A percentile compares a stretch with the other conserved stretches of the same genome.
Evolutionary conservation across 2,329 filamentous ascomycete species (phyloP).

Genomic region (Trichoderma afroharzianum): DNA sequence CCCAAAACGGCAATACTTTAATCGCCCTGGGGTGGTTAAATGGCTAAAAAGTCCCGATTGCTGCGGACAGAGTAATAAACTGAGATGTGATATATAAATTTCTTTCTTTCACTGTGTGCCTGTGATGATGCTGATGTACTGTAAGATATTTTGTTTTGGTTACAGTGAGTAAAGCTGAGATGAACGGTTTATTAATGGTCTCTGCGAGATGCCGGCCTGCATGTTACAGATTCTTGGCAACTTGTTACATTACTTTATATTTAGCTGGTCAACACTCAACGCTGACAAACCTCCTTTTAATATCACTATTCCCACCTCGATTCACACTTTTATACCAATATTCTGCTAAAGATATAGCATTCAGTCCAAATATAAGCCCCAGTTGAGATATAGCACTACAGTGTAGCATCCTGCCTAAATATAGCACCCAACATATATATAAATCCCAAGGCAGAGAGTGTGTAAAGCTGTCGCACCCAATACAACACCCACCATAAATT

Average conservation of each 20-base stretch:
- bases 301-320: accelerated
- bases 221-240: neutral
- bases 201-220: neutral
- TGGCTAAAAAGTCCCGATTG: neutral
- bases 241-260: neutral
- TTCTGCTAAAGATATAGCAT: too few species aligned
- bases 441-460: neutral
- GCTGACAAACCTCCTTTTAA: neutral
- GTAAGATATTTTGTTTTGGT: neutral
- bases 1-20: slow-evolving; percentile 5
- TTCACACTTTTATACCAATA: neutral
- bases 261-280: neutral
- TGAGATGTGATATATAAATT: neutral
- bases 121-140: neutral
- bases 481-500: neutral
- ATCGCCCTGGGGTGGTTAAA: neutral
- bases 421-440: neutral
- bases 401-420: neutral
- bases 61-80: neutral
- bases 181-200: neutral
- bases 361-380: too few species aligned
- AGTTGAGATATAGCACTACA: too few species aligned
- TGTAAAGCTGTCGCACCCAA: neutral
- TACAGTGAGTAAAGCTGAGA: neutral
- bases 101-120: too few species aligned